Conservation (phyloP, 2,329 filamentous ascomycete species). For the Fusarium subglutinans region DNA sequence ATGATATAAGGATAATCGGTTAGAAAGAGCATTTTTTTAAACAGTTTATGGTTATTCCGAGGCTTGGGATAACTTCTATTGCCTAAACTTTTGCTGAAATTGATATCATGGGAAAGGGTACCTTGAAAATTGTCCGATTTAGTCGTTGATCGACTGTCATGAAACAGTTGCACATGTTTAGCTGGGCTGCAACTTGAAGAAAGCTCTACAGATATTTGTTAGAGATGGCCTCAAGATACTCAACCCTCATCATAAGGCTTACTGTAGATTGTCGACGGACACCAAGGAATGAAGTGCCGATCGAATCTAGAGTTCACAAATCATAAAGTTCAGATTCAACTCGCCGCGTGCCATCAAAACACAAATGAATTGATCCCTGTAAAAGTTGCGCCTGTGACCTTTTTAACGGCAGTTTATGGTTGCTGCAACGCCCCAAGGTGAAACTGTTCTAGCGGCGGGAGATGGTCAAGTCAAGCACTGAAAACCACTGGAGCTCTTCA, state of each 20-base stretch:
- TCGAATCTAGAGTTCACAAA: neutral
- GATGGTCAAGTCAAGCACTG: conserved; percentile 2
- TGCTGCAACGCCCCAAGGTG: conserved; percentile 16
- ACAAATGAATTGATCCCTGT: conserved; percentile 5
- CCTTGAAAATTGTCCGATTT: neutral
- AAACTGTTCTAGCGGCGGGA: conserved; percentile 33
- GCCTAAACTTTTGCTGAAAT: neutral
- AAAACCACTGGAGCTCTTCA: neutral
- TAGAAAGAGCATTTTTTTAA: no score
- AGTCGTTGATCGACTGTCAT: neutral
- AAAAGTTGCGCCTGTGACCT: conserved; percentile 26
- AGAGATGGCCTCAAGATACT: neutral
- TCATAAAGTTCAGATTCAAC: neutral
- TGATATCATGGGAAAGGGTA: neutral
- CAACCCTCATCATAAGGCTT: neutral
- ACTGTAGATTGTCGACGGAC: neutral
- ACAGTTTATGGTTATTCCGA: neutral
- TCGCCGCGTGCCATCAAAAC: conserved; percentile 5
- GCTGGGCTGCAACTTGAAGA: neutral
- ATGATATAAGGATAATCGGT: neutral
- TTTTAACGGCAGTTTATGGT: conserved; percentile 34
- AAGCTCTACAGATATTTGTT: neutral
- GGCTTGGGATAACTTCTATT: neutral
- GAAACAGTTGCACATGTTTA: neutral
- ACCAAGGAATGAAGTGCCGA: neutral